A percentile compares a stretch with the other conserved stretches of the same genome.
phyloP scores from a whole-genome alignment of 2,329 filamentous ascomycete species.

The Cryphonectria radicalis region DNA sequence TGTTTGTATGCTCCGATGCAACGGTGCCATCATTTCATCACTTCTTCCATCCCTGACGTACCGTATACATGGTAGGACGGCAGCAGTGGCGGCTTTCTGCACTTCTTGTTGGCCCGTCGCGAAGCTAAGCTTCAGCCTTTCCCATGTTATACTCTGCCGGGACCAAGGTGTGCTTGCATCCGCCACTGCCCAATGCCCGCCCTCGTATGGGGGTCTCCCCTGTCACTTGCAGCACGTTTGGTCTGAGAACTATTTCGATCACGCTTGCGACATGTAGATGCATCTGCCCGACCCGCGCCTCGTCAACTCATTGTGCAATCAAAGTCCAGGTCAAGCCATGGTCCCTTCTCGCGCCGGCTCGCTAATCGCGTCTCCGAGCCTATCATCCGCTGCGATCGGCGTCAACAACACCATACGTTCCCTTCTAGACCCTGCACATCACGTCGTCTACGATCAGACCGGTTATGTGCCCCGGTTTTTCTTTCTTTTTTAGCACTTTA shows the following conservation, averaged over 20 bases:
- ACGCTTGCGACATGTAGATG: constrained; percentile 2
- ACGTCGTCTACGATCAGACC: neutral
- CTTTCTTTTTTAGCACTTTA: neutral
- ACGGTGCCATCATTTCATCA: neutral
- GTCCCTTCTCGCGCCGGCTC: neutral
- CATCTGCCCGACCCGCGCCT: constrained; percentile 13
- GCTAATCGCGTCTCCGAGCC: constrained; percentile 5
- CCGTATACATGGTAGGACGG: too few relatives aligned
- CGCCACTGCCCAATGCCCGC: neutral
- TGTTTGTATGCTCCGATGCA: neutral
- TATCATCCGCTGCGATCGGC: constrained; percentile 2
- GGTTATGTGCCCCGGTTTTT: neutral
- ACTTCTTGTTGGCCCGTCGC: neutral
- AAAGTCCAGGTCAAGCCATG: neutral
- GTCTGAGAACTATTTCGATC: neutral
- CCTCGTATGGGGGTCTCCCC: neutral
- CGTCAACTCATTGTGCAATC: neutral
- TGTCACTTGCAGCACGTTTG: constrained; percentile 6
- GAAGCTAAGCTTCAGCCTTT: constrained; percentile 7
- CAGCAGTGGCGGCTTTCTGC: neutral
- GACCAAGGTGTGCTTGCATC: neutral
- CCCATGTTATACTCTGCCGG: neutral
- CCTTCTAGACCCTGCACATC: neutral
- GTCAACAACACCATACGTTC: constrained; percentile 5
- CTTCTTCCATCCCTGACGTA: neutral